Conservation (phyloP, 441 rosid species). For the Eugenia klotzschiana region DNA sequence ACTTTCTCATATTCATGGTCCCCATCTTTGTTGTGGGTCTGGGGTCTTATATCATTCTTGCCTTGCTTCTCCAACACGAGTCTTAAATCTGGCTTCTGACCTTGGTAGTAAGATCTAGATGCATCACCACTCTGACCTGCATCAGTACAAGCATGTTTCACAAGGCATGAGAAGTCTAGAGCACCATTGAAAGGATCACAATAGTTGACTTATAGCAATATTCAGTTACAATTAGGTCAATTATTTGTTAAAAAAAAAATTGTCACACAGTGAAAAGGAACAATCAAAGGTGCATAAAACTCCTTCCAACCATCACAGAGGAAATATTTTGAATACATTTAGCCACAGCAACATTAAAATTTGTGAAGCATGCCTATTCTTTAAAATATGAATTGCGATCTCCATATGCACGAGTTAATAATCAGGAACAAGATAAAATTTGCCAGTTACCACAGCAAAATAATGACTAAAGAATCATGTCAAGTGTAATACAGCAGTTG, state of each 20-base stretch:
- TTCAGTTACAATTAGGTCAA: neutral
- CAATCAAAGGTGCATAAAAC: neutral
- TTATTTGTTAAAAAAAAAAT: neutral
- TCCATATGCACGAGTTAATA: neutral
- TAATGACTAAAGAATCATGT: neutral
- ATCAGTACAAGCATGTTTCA: slow-evolving; percentile 8
- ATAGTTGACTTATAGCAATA: neutral
- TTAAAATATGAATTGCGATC: neutral
- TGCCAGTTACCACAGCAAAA: neutral
- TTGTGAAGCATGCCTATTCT: neutral
- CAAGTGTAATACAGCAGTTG: neutral
- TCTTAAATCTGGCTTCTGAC: slow-evolving; percentile 38
- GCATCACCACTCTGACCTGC: slow-evolving; percentile 63
- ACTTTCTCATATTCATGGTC: slow-evolving; percentile 37
- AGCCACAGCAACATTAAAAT: neutral
- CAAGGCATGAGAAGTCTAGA: neutral
- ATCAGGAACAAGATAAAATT: neutral
- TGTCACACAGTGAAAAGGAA: neutral
- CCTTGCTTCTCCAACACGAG: slow-evolving; percentile 34
- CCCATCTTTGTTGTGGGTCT: slow-evolving; percentile 36
- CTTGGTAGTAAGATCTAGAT: slow-evolving; percentile 46
- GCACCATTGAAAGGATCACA: neutral
- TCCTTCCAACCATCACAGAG: neutral
- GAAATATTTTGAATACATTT: neutral
- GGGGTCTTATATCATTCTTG: slow-evolving; percentile 35